These are phyloP conservation scores for Santalum album DNA, from an alignment of 164 flowering plant genomes.

Conservation along the genomic window DNA sequence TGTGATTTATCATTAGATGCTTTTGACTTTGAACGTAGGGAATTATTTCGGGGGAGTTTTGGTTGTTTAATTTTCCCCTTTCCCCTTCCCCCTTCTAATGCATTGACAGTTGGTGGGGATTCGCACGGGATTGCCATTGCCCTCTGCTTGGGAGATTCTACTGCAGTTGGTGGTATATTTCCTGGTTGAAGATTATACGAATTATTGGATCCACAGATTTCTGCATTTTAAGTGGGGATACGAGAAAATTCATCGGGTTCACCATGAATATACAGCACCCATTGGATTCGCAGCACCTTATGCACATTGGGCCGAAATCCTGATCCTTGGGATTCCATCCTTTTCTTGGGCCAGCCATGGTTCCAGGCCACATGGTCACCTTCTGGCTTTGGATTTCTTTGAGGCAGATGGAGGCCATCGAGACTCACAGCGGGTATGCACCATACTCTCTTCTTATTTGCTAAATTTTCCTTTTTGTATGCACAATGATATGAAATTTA, in stretches of 20 bases:
- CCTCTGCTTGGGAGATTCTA: slow-evolving; percentile 63
- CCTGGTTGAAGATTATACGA: slow-evolving; percentile 65
- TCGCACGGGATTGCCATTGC: slow-evolving; percentile 69
- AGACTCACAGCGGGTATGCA: slow-evolving; percentile 86
- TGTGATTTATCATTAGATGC: too few relatives aligned
- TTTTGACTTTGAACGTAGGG: too few relatives aligned
- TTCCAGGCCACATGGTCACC: slow-evolving; percentile 83
- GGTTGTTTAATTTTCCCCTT: too few relatives aligned
- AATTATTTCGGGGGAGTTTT: too few relatives aligned
- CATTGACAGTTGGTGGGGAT: slow-evolving; percentile 57
- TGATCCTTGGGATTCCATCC: slow-evolving; percentile 80
- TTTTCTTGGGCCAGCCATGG: slow-evolving; percentile 78
- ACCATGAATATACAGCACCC: slow-evolving; percentile 86
- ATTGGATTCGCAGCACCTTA: slow-evolving; percentile 79
- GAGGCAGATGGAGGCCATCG: slow-evolving; percentile 88
- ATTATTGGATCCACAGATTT: slow-evolving; percentile 81
- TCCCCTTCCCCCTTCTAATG: slow-evolving; percentile 3
- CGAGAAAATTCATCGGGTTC: slow-evolving; percentile 76
- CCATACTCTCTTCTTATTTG: slow-evolving; percentile 6
- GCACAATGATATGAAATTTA: too few relatives aligned
- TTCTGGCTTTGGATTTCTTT: slow-evolving; percentile 83
- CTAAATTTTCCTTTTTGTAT: slow-evolving; percentile 6
- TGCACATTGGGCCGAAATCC: slow-evolving; percentile 87
- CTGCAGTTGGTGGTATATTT: slow-evolving; percentile 67
- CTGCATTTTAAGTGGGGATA: slow-evolving; percentile 80